Evolutionary conservation across 1,139 yeast genomes (phyloP).

Genomic region (Candida pseudoviswanathii): DNA sequence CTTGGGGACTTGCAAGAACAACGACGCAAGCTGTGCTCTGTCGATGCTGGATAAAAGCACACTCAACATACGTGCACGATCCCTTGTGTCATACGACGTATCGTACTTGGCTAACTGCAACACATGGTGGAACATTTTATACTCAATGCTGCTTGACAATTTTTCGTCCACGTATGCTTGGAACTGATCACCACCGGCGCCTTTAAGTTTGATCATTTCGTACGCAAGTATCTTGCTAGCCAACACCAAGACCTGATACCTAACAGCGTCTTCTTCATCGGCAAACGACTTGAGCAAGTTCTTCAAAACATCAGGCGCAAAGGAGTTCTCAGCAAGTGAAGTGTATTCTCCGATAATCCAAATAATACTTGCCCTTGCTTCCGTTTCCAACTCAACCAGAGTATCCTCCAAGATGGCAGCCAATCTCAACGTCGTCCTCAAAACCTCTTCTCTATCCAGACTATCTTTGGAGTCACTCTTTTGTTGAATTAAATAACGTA

Average conservation of each 20-base stretch:
- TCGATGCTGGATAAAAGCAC: conserved; percentile 45
- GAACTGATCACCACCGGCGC: conserved; percentile 21
- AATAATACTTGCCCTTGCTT: conserved; percentile 80
- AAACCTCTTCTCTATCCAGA: conserved; percentile 29
- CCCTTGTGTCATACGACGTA: conserved; percentile 75
- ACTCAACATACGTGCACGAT: conserved; percentile 75
- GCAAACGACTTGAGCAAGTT: conserved; percentile 57
- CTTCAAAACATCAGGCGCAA: conserved; percentile 81
- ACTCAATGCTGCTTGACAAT: conserved; percentile 31
- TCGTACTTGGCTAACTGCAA: conserved; percentile 76
- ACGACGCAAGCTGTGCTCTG: conserved; percentile 61
- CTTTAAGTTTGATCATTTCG: conserved; percentile 42
- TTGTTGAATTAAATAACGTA: conserved; percentile 73
- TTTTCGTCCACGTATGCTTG: conserved; percentile 25
- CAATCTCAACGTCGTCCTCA: conserved; percentile 40
- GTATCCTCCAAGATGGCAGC: conserved; percentile 33
- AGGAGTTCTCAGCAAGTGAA: conserved; percentile 35
- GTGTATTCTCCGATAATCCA: conserved; percentile 92
- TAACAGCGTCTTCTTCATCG: conserved; percentile 57
- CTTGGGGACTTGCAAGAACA: conserved; percentile 83
- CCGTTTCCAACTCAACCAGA: conserved; percentile 32
- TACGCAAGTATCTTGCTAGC: conserved; percentile 73
- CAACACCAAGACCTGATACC: conserved; percentile 70
- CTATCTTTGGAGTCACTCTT: conserved; percentile 24
- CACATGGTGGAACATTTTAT: conserved; percentile 62